Conservation (phyloP, 371 early-diverging fungal genomes). For the Mortierella sp. region DNA sequence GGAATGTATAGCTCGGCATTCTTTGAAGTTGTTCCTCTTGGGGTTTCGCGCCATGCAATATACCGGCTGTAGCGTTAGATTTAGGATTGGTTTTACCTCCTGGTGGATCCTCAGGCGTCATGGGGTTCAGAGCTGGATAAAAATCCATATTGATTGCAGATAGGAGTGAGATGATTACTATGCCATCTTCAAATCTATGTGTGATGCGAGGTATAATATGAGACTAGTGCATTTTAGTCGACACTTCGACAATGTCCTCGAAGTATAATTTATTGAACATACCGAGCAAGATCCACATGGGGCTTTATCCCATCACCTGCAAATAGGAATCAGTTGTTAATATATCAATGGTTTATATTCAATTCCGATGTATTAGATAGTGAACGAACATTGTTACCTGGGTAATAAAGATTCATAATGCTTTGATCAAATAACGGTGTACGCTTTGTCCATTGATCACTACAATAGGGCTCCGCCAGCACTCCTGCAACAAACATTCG, state of each 20-base stretch:
- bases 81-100: constrained; percentile 10
- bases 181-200: constrained; percentile 54
- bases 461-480: constrained; percentile 24
- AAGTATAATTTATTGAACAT: not conserved
- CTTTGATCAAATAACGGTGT: constrained; percentile 51
- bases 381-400: constrained; percentile 22
- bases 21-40: constrained; percentile 1
- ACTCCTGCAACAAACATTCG: constrained; percentile 15
- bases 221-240: not conserved
- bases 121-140: constrained; percentile 38
- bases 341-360: not conserved
- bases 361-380: not conserved
- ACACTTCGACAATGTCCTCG: not conserved
- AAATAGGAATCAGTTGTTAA: not conserved
- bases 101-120: constrained; percentile 38
- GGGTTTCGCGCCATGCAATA: not conserved
- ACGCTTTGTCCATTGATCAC: constrained; percentile 25
- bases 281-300: constrained; percentile 54
- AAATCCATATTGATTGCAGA: constrained; percentile 54
- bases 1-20: constrained; percentile 23
- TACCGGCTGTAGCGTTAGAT: not conserved
- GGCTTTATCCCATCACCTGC: constrained; percentile 53
- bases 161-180: constrained; percentile 41
- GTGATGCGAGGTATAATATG: not conserved
- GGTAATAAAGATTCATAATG: constrained; percentile 52